Base-by-base conservation (phyloP, 495 filamentous ascomycete species). In the Penicillium cosmopolitanum region DNA sequence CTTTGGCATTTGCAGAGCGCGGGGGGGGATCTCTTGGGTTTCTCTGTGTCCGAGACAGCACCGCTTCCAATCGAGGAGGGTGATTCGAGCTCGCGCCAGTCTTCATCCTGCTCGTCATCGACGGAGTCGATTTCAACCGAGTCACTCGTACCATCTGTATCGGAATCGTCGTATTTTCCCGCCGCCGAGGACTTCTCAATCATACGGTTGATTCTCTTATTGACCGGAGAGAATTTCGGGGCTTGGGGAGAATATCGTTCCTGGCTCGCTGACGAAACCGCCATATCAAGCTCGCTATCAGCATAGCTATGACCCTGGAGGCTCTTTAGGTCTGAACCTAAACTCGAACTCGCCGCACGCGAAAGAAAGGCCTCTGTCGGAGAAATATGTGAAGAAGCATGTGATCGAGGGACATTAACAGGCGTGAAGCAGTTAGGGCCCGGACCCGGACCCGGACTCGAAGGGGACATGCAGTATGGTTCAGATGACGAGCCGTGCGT, bases 401-500 rank as follows among this genome's bases (percentile, higher is more conserved):
- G 25, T 7, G 54, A 44, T 12, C 38, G 54, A 38, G 57, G 47
- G 0, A 31, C 59, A 53, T 79, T 79, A 38, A 77, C 66, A 0
- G 76, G 69, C 0, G 71, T 75, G 53, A 74, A 79, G 8, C 48
- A 51, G 42, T 59, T 66, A 10, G 51, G 53, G 8, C 63, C 53
- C 3, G 23, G 53, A 9, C 63, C 53, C 23, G 23, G 23, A 23
- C 23, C n/a, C 66, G 28, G 63, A 44, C 70, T 75, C 4, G 51
- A 52, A 4, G 74, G 73, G 1, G 74, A 74, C 25, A 65, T 25
- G 56, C 62, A 73, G 60, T 68, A 73, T 7, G 67, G 65, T 28
- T 73, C 67, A 3, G 61, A 57, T 13, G 69, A 72, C 0, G 69
- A 76, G 15, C 62, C 72, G 9, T 68, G 65, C 0, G 57, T 57